phyloP scores from a whole-genome alignment of 1,284 basidiomycete species.

The Gymnopus androsaceus region DNA sequence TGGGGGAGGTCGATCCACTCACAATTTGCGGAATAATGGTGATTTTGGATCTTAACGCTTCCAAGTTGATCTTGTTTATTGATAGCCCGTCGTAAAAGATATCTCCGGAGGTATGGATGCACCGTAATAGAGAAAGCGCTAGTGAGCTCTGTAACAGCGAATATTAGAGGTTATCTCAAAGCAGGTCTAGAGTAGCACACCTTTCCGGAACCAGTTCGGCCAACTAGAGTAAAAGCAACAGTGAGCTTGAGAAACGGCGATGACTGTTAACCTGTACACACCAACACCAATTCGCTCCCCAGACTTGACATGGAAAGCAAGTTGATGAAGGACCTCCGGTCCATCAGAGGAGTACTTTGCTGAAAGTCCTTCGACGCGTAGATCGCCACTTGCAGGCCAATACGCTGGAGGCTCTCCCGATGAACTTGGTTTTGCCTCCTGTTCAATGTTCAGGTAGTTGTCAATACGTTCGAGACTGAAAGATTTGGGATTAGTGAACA shows the following conservation, averaged over 20 bases:
- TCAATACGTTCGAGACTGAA: slow-evolving; percentile 78
- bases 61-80: slow-evolving; percentile 60
- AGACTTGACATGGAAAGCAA: slow-evolving; percentile 58
- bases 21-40: slow-evolving; percentile 64
- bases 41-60: slow-evolving; percentile 60
- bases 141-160: slow-evolving; percentile 49
- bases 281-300: slow-evolving; percentile 68
- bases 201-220: too few species aligned
- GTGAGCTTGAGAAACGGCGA: too few species aligned
- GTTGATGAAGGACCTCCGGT: slow-evolving; percentile 54
- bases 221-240: too few species aligned
- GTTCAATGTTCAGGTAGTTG: slow-evolving; percentile 71
- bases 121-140: slow-evolving; percentile 52
- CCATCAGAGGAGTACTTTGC: slow-evolving; percentile 57
- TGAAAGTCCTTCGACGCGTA: slow-evolving; percentile 61
- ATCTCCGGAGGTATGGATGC: slow-evolving; percentile 58
- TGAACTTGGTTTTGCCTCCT: slow-evolving; percentile 58
- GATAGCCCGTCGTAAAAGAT: slow-evolving; percentile 54
- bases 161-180: too few species aligned
- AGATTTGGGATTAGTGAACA: too few species aligned
- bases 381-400: slow-evolving; percentile 75
- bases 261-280: too few species aligned
- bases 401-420: slow-evolving; percentile 68
- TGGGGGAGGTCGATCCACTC: slow-evolving; percentile 18
- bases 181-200: too few species aligned